Percentiles rank a stretch among this genome's conserved stretches.
These are phyloP conservation scores for Coleophoma crateriformis DNA, from an alignment of 2,329 filamentous ascomycete genomes.

Conservation along the genomic window DNA sequence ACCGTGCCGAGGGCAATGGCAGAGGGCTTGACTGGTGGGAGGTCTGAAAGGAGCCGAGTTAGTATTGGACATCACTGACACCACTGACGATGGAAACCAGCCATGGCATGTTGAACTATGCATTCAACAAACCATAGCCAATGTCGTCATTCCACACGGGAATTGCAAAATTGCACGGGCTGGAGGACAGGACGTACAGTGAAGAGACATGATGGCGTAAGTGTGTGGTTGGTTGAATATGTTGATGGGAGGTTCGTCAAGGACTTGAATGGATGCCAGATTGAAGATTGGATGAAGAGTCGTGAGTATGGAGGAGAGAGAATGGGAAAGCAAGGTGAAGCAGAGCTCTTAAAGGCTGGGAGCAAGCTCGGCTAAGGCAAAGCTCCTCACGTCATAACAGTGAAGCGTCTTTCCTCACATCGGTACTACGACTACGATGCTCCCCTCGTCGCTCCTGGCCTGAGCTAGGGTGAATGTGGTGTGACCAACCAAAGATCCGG, in stretches of 20 bases:
- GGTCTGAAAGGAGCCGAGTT: slow-evolving; percentile 32
- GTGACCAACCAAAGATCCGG: too few relatives aligned
- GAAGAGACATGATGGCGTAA: slow-evolving; percentile 23
- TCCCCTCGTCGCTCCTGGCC: neutral
- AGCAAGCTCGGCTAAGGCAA: neutral
- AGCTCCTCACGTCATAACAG: neutral
- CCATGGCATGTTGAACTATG: too few relatives aligned
- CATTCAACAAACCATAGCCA: neutral
- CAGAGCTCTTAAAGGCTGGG: neutral
- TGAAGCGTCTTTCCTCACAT: neutral
- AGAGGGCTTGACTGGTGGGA: slow-evolving; percentile 89
- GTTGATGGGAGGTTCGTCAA: slow-evolving; percentile 18
- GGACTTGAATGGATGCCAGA: slow-evolving; percentile 18
- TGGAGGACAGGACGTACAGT: slow-evolving; percentile 16
- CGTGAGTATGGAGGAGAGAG: slow-evolving; percentile 1
- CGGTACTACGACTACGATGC: neutral
- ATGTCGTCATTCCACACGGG: neutral
- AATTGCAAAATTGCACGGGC: neutral
- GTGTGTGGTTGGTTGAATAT: slow-evolving; percentile 17
- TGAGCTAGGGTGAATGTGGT: neutral
- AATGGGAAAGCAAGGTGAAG: slow-evolving; percentile 1
- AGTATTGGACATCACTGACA: neutral
- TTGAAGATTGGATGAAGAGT: slow-evolving; percentile 6
- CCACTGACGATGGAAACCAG: too few relatives aligned
- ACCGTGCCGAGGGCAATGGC: slow-evolving; percentile 93